Base-by-base conservation (phyloP, 306 rosid species). In the Canavalia gladiata region DNA sequence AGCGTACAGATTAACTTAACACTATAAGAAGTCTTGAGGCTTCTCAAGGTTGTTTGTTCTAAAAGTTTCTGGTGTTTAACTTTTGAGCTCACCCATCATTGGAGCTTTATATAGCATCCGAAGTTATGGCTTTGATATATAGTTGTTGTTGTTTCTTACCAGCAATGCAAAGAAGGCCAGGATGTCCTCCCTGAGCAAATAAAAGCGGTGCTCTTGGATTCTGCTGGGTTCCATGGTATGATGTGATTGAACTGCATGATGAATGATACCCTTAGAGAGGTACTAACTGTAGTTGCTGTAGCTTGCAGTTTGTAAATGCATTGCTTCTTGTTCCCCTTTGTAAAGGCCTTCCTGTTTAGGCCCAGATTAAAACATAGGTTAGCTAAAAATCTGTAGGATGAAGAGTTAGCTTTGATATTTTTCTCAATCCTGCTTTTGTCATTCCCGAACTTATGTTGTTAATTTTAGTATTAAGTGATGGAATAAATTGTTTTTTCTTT, bases 81-180 rank as follows among this genome's bases (percentile, higher is more conserved):
- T 55, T 62, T 28, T 41, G 46, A 62, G 33, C 45, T 69, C 37
- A 7, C 62, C 1, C 8, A 28, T 45, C 66, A 54, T 47, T 52
- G 18, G 75, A 18, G 25, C 25, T 18, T 33, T 25, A 34, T 29
- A 11, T 8, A 45, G 34, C 18, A 55, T 68, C 30, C 64, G 30
- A 67, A 80, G 49, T 82, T 60, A 12, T 77, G 30, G 76, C 64
- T 80, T 68, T 51, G 54, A 46, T 87, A 74, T 13, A 47, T 43
- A 49, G 7, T 59, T 52, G 6, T 75, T 77, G 41, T 52, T 76
- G 71, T 72, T 86, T 75, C 71, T 58, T 43, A 78, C 28, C 95
- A 93, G 98, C 99, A 95, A 91, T 91, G 94, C 87, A 88, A 84
- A 88, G 99, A 93, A 86, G 95, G 93, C 30, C 95, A 93, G 84